A percentile compares a stretch with the other conserved stretches of the same genome.
Evolutionary conservation across 257 asterid species (phyloP).

Genomic region (Solanum etuberosum): DNA sequence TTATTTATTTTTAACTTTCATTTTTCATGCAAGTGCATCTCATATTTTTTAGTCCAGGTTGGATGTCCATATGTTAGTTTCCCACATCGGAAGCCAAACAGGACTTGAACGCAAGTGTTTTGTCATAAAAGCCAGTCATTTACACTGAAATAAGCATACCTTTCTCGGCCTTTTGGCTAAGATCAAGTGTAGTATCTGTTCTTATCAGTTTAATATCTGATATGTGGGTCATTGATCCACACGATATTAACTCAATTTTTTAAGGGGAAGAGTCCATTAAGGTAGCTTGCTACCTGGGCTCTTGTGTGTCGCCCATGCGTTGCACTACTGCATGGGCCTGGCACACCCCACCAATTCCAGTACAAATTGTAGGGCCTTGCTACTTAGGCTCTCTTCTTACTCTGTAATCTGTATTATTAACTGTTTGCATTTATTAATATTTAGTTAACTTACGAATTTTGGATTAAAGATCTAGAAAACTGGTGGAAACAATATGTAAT

Average conservation of each 20-base stretch:
- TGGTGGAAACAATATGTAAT: no score
- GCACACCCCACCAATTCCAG: not conserved
- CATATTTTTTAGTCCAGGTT: not conserved
- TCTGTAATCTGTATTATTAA: no score
- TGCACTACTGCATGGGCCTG: not conserved
- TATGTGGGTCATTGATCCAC: not conserved
- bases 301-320: not conserved
- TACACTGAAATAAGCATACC: not conserved
- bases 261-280: not conserved
- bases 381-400: no score
- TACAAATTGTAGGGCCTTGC: no score
- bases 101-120: not conserved
- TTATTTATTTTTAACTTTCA: not conserved
- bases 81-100: not conserved
- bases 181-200: not conserved
- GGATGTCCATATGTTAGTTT: not conserved
- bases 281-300: not conserved
- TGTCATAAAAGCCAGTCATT: not conserved
- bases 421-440: no score
- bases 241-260: not conserved
- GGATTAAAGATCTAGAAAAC: no score
- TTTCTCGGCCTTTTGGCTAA: conserved; percentile 37
- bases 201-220: not conserved
- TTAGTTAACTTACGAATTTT: no score
- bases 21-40: not conserved